Conservation (phyloP, 2,329 filamentous ascomycete species). For the Gaeumannomyces sp. region DNA sequence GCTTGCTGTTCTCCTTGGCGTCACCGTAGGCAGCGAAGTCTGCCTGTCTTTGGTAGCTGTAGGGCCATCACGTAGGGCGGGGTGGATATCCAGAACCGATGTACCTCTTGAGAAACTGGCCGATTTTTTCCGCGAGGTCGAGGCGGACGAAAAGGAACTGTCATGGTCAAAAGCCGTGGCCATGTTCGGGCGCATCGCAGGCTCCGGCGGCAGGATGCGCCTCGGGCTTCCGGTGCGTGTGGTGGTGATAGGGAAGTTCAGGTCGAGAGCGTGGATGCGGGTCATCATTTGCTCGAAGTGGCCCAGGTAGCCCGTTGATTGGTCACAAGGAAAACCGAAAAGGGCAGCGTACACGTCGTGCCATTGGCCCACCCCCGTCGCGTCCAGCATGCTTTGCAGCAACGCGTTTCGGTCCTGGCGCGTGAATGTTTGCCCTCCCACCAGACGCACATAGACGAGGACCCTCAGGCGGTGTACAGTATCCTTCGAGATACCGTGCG, state of each 20-base stretch:
- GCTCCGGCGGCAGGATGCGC: background rate
- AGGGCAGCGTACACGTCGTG: conserved; percentile 10
- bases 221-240: background rate
- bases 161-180: background rate
- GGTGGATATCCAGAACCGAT: conserved; percentile 1
- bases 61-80: background rate
- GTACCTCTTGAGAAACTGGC: background rate
- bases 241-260: background rate
- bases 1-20: background rate
- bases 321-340: background rate
- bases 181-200: background rate
- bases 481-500: conserved; percentile 11
- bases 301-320: conserved; percentile 1
- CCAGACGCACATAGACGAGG: conserved; percentile 11
- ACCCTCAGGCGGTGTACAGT: conserved; percentile 13
- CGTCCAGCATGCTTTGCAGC: conserved; percentile 5
- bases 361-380: conserved; percentile 13
- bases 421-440: conserved; percentile 1
- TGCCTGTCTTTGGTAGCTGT: background rate
- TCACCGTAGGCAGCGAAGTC: conserved; percentile 1
- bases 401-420: background rate
- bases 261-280: background rate
- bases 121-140: background rate
- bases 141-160: background rate
- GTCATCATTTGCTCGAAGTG: background rate